Conservation (phyloP, 495 filamentous ascomycete genomes). For the Elaphomyces granulatus region DNA sequence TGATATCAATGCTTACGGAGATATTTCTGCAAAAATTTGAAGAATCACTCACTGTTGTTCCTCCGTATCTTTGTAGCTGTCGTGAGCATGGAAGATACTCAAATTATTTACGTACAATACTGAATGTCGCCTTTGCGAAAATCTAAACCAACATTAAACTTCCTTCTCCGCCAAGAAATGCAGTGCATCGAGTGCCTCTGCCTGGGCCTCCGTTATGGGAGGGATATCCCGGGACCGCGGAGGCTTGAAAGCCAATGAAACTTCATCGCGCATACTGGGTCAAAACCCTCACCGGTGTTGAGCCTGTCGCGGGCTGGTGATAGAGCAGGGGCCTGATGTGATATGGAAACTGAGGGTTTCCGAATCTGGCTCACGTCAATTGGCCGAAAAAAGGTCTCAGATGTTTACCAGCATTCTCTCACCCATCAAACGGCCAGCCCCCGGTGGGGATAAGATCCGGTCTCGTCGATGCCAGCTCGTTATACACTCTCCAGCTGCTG, state of each 20-base stretch:
- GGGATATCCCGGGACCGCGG: constrained; percentile 39
- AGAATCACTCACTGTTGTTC: constrained; percentile 17
- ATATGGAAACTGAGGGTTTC: constrained; percentile 4
- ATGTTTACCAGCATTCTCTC: too few relatives aligned
- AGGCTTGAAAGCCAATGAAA: constrained; percentile 42
- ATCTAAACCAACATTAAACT: constrained; percentile 34
- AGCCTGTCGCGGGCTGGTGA: constrained; percentile 29
- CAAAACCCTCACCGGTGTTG: constrained; percentile 33
- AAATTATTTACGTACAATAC: constrained; percentile 68
- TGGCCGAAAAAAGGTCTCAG: too few relatives aligned
- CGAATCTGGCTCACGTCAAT: too few relatives aligned
- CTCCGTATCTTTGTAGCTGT: constrained; percentile 19
- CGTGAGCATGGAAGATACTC: constrained; percentile 45
- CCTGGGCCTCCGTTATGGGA: constrained; percentile 48
- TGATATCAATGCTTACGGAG: too few relatives aligned
- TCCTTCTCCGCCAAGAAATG: constrained; percentile 48
- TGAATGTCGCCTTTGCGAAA: constrained; percentile 56
- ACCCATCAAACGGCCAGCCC: constrained; percentile 43
- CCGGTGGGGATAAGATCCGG: constrained; percentile 46
- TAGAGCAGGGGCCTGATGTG: constrained; percentile 30
- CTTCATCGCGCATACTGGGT: constrained; percentile 42
- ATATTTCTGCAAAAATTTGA: too few relatives aligned
- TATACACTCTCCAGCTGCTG: constrained; percentile 47
- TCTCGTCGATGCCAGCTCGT: constrained; percentile 44
- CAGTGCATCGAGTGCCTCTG: constrained; percentile 50